Evolutionary conservation across 2,329 filamentous ascomycete species (phyloP).

Genomic region (Gnomoniopsis sp.): DNA sequence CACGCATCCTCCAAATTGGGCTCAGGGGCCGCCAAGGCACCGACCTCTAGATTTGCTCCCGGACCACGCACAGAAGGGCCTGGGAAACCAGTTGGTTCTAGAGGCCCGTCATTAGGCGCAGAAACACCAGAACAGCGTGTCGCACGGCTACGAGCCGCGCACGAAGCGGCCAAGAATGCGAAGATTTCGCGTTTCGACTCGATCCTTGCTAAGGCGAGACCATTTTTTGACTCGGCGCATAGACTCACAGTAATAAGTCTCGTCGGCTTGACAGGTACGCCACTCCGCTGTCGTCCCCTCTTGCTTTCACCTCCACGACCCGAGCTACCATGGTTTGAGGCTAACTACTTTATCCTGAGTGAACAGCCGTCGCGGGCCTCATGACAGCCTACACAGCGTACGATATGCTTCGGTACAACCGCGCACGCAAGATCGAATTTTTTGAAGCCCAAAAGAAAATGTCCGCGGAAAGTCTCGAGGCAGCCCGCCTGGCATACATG

Average conservation of each 20-base stretch:
- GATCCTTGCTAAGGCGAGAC: slow-evolving; percentile 44
- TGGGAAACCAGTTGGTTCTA: slow-evolving; percentile 1
- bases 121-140: slow-evolving; percentile 71
- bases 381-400: slow-evolving; percentile 57
- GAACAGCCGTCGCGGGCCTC: slow-evolving; percentile 49
- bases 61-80: slow-evolving; percentile 15
- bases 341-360: slow-evolving; percentile 4
- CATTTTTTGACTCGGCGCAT: slow-evolving; percentile 54
- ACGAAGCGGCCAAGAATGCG: slow-evolving; percentile 62
- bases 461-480: slow-evolving; percentile 51
- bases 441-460: slow-evolving; percentile 51
- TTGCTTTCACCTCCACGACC: not conserved
- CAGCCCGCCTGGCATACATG: slow-evolving; percentile 59
- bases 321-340: not conserved
- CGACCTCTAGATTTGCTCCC: slow-evolving; percentile 17
- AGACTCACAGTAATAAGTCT: slow-evolving; percentile 52
- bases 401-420: slow-evolving; percentile 61
- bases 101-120: slow-evolving; percentile 22
- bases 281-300: not conserved
- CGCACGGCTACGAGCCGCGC: slow-evolving; percentile 63
- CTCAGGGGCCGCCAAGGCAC: slow-evolving; percentile 29
- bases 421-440: slow-evolving; percentile 57
- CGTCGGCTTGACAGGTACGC: slow-evolving; percentile 54
- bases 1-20: slow-evolving; percentile 63
- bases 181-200: slow-evolving; percentile 51